Base-by-base conservation (phyloP, 106 monocot genomes). In the Platanthera zijinensis region DNA sequence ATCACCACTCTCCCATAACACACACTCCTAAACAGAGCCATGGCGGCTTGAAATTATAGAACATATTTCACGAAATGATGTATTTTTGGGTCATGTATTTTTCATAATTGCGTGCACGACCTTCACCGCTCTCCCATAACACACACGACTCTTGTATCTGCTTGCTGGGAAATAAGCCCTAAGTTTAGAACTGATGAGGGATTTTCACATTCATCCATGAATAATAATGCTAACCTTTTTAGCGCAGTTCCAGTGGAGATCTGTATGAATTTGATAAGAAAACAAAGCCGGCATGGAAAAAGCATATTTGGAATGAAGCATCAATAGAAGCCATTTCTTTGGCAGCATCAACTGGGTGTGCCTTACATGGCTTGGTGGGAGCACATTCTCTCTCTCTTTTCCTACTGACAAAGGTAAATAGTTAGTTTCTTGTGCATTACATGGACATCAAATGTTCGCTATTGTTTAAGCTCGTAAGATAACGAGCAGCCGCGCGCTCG, bases 281-380 rank as follows among this genome's bases (percentile, higher is more conserved):
- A 69, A 84, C 95, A 69, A 92, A 85, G 73, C 95, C 95, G 68
- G 82, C 90, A 50, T 95, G 95, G 95, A 95, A 88, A 76, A 95
- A 95, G 39, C 95, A 95, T 77, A 85, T 95, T 54, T 84, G 87
- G 85, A 89, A 78, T 82, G 82, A 85, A 76, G 76, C 72, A 30
- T 76, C 80, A 14, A 50, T 48, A 17, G 75, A 75, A 68, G 73
- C 84, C 52, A 79, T 78, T 56, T 82, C 80, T 46, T 77, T 92
- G 78, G 75, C 66, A 79, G 76, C 87, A 62, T 83, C 82, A 1
- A 48, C 61, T 73, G 90, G 90, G 9, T 92, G 80, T 79, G 61
- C 74, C 75, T 17, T 90, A 52, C 75, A 95, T 79, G 82, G 88
- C 62, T 66, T 90, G 66, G 68, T 78, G 18, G 88, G 88, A 66